phyloP scores from a whole-genome alignment of 2,329 filamentous ascomycete genomes.

The Aspergillus sojae region DNA sequence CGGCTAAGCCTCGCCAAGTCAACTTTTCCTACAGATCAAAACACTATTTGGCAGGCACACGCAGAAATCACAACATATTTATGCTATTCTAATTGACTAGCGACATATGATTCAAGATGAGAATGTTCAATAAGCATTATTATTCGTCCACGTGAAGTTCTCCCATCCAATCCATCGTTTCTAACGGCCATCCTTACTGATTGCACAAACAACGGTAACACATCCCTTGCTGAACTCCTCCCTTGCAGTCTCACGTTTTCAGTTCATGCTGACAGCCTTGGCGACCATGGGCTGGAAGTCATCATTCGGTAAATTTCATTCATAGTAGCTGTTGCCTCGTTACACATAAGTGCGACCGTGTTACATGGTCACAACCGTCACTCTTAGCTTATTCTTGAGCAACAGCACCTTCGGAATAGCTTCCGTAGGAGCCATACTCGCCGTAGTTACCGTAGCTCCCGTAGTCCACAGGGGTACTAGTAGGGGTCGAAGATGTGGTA shows the following conservation, averaged over 20 bases:
- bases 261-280: not conserved
- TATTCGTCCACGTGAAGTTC: not conserved
- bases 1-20: not conserved
- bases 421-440: constrained; percentile 6
- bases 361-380: not conserved
- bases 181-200: not conserved
- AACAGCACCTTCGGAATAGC: not conserved
- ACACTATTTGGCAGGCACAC: not conserved
- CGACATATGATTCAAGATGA: not conserved
- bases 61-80: not conserved
- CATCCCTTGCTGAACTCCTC: not conserved
- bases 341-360: not conserved
- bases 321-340: not conserved
- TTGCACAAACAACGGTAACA: not conserved
- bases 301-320: not conserved
- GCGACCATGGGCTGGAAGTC: not conserved
- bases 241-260: constrained; percentile 1
- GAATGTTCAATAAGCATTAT: not conserved
- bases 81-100: not conserved
- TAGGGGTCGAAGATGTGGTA: not conserved
- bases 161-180: not conserved
- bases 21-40: not conserved
- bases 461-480: constrained; percentile 9
- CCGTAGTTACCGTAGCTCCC: constrained; percentile 22
- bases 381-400: not conserved